Evolutionary conservation across 768 basidiomycete species (phyloP), one percentile per base, ranked within the genome.

Genomic region (Calvatia gigantea): DNA sequence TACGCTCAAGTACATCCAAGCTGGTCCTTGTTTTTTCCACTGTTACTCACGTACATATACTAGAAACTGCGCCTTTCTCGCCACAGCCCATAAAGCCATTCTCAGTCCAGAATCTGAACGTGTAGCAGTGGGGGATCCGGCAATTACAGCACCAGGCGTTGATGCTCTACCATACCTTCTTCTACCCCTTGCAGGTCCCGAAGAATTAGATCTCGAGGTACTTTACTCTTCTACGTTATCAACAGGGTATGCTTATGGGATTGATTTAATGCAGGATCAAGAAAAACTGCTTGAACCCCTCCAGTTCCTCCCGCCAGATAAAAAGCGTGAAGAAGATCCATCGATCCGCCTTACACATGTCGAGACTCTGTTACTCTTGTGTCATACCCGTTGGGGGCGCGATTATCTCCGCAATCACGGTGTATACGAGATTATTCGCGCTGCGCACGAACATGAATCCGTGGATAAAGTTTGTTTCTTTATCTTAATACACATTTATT

Each of bases 171-270:
- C 92, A 0, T 89, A 85, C 65, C 76, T 99, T 9, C 78, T 99
- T 2, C 80, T 95, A 0, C 96, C 97, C 0, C 75, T 99, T 2
- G 94, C 96, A 38, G 95, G 96, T 5, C 89, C 94, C 1, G 97
- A 98, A 69, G 97, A 98, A 70, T 86, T 91, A 57, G 94, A 97
- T 54, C 76, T 96, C 1, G 95, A 98, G 58, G 92, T 91, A 61
- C 51, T 76, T 25, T n/a, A 19, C 28, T 52, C 21, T 43, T 19
- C 17, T 17, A 25, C 23, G 52, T 29, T 41, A 17, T 7, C 32
- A 21, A 38, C 1, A 25, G 50, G 25, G 15, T 21, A 11, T 14
- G 14, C 37, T 32, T 9, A n/a, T 2, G 25, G 31, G 29, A 35
- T 31, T 15, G 49, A 41, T 44, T 38, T 9, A 23, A 27, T 56